phyloP scores from a whole-genome alignment of 345 rosid genomes.

The thale cress (Arabidopsis thaliana) region TAIR10.1 NC_003074.8:18349501-18350000 shows the following conservation, averaged over 20 bases:
- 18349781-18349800: slow-evolving; percentile 66
- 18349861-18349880: slow-evolving; percentile 77
- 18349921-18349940: slow-evolving; percentile 92
- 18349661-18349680: slow-evolving; percentile 75
- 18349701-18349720: slow-evolving; percentile 70
- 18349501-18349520: slow-evolving; percentile 68
- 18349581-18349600: slow-evolving; percentile 96
- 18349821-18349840: slow-evolving; percentile 74
- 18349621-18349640: slow-evolving; percentile 71
- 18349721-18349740: slow-evolving; percentile 53
- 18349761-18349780: slow-evolving; percentile 57
- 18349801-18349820: slow-evolving; percentile 74
- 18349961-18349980: slow-evolving; percentile 70
- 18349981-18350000: slow-evolving; percentile 84
- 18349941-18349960: slow-evolving; percentile 71
- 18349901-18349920: slow-evolving; percentile 92
- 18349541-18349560: slow-evolving; percentile 70
- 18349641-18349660: slow-evolving; percentile 82
- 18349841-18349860: slow-evolving; percentile 92
- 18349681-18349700: slow-evolving; percentile 60
- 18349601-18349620: slow-evolving; percentile 81
- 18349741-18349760: slow-evolving; percentile 47
- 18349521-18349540: slow-evolving; percentile 77
- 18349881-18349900: slow-evolving; percentile 65
- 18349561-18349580: slow-evolving; percentile 90